Evolutionary conservation across 148 eudicot genomes (phyloP).

Genomic region (Camellia granthamiana): DNA sequence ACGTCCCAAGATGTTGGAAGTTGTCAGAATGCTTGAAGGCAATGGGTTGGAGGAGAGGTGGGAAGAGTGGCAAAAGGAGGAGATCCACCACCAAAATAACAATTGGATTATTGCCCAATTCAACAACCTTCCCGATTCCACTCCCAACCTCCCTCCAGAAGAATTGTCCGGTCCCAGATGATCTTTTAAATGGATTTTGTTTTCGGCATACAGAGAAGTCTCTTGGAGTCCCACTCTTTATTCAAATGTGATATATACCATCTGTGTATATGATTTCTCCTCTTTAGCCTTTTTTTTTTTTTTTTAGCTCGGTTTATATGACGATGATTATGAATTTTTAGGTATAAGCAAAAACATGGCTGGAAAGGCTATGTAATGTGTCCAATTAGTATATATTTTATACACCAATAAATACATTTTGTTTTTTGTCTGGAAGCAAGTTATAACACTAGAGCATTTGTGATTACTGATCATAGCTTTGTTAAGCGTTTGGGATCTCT

Average conservation of each 20-base stretch:
- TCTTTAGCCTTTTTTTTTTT: background rate
- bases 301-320: background rate
- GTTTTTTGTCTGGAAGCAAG: background rate
- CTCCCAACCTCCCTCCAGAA: conserved; percentile 43
- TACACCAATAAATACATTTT: background rate
- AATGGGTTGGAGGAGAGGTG: conserved; percentile 57
- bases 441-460: background rate
- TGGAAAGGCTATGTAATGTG: background rate
- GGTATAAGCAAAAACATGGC: conserved; percentile 3
- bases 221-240: background rate
- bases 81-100: conserved; percentile 32
- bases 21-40: conserved; percentile 63
- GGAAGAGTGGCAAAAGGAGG: conserved; percentile 65
- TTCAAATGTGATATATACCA: background rate
- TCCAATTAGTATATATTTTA: conserved; percentile 7
- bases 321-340: background rate
- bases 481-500: too few relatives aligned
- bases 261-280: conserved; percentile 26
- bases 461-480: too few relatives aligned
- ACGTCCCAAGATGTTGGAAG: conserved; percentile 63
- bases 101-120: conserved; percentile 28
- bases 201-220: background rate
- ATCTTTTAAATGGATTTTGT: conserved; percentile 7
- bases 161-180: conserved; percentile 63
- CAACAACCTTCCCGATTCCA: conserved; percentile 29